These are phyloP conservation scores for Begonia fuchsioides DNA, from an alignment of 306 rosid genomes.

Conservation along the genomic window DNA sequence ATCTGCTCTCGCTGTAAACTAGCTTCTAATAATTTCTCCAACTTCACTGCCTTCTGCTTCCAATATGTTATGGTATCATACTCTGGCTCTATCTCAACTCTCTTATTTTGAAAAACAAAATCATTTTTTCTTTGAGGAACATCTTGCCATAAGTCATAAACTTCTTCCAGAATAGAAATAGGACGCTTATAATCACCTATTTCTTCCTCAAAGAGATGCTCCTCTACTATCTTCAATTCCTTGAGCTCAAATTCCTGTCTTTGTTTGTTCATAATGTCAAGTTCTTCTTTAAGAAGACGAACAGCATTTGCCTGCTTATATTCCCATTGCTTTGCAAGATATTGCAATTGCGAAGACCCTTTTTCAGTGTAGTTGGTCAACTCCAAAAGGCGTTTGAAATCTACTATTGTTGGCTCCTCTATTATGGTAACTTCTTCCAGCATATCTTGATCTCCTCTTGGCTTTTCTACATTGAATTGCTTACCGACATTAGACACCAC, in stretches of 20 bases:
- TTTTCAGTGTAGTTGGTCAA: constrained; percentile 66
- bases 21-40: constrained; percentile 59
- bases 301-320: constrained; percentile 82
- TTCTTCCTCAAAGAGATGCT: constrained; percentile 58
- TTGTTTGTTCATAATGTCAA: constrained; percentile 65
- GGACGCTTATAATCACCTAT: constrained; percentile 66
- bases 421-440: constrained; percentile 60
- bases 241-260: constrained; percentile 68
- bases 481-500: constrained; percentile 58
- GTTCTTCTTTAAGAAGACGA: constrained; percentile 76
- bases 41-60: constrained; percentile 56
- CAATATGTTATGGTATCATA: constrained; percentile 63
- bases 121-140: constrained; percentile 38
- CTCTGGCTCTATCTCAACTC: constrained; percentile 66
- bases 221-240: constrained; percentile 75
- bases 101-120: constrained; percentile 49
- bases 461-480: constrained; percentile 79
- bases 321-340: constrained; percentile 78
- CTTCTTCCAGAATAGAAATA: constrained; percentile 71
- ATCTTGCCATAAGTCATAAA: constrained; percentile 74
- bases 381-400: constrained; percentile 74
- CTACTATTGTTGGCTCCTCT: constrained; percentile 71
- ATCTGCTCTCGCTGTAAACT: constrained; percentile 60
- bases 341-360: constrained; percentile 75
- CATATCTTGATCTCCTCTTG: constrained; percentile 86